phyloP scores from a whole-genome alignment of 2,329 filamentous ascomycete genomes.

The Aspergillus awamori region DNA sequence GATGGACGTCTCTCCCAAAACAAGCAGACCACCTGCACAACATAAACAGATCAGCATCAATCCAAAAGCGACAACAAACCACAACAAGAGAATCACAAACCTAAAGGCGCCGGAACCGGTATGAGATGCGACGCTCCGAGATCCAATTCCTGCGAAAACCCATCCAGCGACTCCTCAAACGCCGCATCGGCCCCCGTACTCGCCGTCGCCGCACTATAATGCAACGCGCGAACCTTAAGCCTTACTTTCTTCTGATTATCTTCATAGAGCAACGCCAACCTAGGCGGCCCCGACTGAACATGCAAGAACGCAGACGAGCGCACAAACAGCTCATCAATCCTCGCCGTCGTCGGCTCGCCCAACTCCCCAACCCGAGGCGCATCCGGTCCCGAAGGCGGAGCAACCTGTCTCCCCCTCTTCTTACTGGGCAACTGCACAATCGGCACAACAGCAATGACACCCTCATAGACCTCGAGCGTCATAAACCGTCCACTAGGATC shows the following conservation, averaged over 20 bases:
- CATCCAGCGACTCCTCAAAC: constrained; percentile 54
- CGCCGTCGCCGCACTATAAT: constrained; percentile 51
- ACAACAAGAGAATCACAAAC: constrained; percentile 31
- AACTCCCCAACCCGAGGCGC: constrained; percentile 55
- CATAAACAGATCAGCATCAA: constrained; percentile 34
- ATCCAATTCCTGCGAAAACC: constrained; percentile 57
- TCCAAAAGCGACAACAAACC: not conserved
- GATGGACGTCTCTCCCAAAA: constrained; percentile 78
- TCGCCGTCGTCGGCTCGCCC: constrained; percentile 62
- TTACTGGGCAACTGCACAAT: constrained; percentile 59
- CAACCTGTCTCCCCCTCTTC: constrained; percentile 38
- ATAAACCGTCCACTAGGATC: constrained; percentile 75
- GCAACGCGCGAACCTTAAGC: constrained; percentile 59
- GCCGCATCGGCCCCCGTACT: constrained; percentile 55
- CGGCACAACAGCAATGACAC: constrained; percentile 66
- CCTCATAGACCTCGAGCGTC: constrained; percentile 69
- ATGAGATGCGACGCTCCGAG: constrained; percentile 64
- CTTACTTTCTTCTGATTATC: constrained; percentile 61
- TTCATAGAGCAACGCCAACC: constrained; percentile 67
- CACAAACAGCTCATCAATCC: constrained; percentile 69
- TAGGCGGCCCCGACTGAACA: constrained; percentile 56
- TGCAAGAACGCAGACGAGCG: constrained; percentile 68
- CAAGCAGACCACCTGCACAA: constrained; percentile 66
- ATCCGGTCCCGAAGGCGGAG: constrained; percentile 29
- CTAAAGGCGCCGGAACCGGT: constrained; percentile 60